Evolutionary conservation across 306 rosid genomes (phyloP).

Genomic region (Quercus engelmannii): DNA sequence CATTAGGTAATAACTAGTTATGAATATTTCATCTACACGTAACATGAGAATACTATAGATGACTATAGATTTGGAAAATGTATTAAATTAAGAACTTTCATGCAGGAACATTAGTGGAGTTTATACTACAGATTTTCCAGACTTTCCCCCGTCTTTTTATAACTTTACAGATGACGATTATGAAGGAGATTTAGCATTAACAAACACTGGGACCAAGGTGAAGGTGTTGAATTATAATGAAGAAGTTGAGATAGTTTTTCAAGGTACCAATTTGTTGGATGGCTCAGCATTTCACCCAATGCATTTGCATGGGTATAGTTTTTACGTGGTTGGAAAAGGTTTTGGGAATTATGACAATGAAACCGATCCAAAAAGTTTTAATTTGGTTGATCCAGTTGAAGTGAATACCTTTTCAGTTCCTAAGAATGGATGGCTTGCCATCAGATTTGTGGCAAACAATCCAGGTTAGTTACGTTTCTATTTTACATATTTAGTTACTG

Average conservation of each 20-base stretch:
- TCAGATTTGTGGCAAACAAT: constrained; percentile 12
- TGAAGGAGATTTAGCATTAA: background rate
- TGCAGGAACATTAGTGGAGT: constrained; percentile 7
- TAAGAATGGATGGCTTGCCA: constrained; percentile 17
- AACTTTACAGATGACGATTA: background rate
- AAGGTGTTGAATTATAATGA: constrained; percentile 13
- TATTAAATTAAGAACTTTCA: background rate
- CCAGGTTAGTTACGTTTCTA: constrained; percentile 1
- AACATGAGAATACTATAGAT: too few species aligned
- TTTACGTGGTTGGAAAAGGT: background rate
- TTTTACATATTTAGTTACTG: background rate
- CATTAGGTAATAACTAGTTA: too few species aligned
- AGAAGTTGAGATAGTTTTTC: constrained; percentile 6
- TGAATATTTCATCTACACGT: too few species aligned
- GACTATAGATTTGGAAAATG: background rate
- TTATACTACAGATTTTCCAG: constrained; percentile 1
- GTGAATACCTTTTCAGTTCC: constrained; percentile 26
- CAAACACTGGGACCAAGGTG: background rate
- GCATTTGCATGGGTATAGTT: constrained; percentile 14
- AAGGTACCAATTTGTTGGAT: constrained; percentile 1
- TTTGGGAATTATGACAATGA: background rate
- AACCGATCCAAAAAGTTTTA: constrained; percentile 16
- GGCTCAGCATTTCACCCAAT: constrained; percentile 3
- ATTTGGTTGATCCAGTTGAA: constrained; percentile 33
- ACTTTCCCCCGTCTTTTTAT: background rate